phyloP scores from a whole-genome alignment of 1,284 basidiomycete species.

The Marasmius tenuissimus region DNA sequence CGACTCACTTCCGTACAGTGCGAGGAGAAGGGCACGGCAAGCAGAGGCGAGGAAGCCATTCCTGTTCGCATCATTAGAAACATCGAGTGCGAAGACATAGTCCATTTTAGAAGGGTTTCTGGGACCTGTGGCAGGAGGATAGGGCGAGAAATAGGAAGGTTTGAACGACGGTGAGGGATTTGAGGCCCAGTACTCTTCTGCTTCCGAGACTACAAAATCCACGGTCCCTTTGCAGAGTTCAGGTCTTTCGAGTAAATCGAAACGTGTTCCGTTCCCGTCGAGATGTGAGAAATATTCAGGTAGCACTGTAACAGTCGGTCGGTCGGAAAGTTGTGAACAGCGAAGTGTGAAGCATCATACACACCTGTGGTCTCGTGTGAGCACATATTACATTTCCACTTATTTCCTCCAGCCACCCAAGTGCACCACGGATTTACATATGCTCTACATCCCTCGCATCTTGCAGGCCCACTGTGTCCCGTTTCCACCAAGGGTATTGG shows the following conservation, averaged over 20 bases:
- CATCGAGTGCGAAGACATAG: conserved; percentile 89
- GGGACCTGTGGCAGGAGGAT: conserved; percentile 44
- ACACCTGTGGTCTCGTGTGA: conserved; percentile 78
- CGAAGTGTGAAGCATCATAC: conserved; percentile 13
- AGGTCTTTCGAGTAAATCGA: conserved; percentile 83
- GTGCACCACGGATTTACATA: conserved; percentile 97
- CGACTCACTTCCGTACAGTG: conserved; percentile 65
- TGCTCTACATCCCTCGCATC: conserved; percentile 85
- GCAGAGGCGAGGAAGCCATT: conserved; percentile 77
- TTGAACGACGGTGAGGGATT: conserved; percentile 57
- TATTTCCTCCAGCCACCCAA: conserved; percentile 83
- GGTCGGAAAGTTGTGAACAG: neutral
- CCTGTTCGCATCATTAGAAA: conserved; percentile 71
- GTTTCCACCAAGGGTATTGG: conserved; percentile 77
- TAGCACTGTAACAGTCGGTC: conserved; percentile 50
- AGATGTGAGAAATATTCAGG: conserved; percentile 87
- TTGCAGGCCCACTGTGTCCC: conserved; percentile 72
- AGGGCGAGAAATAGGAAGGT: conserved; percentile 51
- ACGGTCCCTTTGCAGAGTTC: conserved; percentile 92
- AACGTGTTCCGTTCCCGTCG: conserved; percentile 76
- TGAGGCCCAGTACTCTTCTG: conserved; percentile 86
- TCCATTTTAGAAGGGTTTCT: conserved; percentile 71
- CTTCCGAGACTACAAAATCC: conserved; percentile 84
- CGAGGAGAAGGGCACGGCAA: conserved; percentile 64
- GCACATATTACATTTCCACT: conserved; percentile 95